Evolutionary conservation across 495 filamentous ascomycete species (phyloP).

Genomic region (Rusavskia elegans): DNA sequence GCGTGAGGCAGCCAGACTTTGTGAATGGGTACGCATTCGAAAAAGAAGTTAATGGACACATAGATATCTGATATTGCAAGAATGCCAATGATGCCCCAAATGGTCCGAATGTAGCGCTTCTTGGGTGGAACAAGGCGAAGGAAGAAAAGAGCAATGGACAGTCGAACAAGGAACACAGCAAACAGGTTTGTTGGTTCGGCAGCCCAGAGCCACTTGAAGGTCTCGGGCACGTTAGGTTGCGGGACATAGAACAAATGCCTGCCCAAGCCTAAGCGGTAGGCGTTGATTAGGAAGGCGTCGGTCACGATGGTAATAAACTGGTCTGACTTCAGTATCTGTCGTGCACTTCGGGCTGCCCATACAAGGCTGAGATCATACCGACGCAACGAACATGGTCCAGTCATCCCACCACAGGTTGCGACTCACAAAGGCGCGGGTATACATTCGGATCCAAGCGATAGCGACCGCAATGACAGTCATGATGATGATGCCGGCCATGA

Average conservation of each 20-base stretch:
- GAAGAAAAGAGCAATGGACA: slow-evolving; percentile 6
- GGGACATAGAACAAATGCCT: slow-evolving; percentile 1
- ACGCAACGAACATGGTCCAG: slow-evolving; percentile 8
- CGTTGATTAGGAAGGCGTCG: slow-evolving; percentile 5
- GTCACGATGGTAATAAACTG: slow-evolving; percentile 3
- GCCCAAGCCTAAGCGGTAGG: slow-evolving; percentile 2
- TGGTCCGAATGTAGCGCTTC: slow-evolving; percentile 1
- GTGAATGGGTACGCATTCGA: slow-evolving; percentile 3
- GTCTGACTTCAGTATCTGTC: not conserved
- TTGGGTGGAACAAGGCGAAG: slow-evolving; percentile 5
- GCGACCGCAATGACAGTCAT: slow-evolving; percentile 2
- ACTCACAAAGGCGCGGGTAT: slow-evolving; percentile 4
- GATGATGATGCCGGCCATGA: slow-evolving; percentile 4
- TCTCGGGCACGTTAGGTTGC: not conserved
- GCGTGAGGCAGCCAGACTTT: slow-evolving; percentile 2
- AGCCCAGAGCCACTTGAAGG: slow-evolving; percentile 8
- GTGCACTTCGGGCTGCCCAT: not conserved
- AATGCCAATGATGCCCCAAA: slow-evolving; percentile 1
- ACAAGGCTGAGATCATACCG: slow-evolving; percentile 5
- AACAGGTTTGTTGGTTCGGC: slow-evolving; percentile 5
- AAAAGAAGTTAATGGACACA: slow-evolving; percentile 5
- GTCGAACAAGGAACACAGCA: slow-evolving; percentile 3
- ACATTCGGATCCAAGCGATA: slow-evolving; percentile 5
- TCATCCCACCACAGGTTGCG: slow-evolving; percentile 6
- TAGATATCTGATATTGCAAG: slow-evolving; percentile 3